Evolutionary conservation across 176 grass and related monocot genomes (phyloP), one percentile per base, ranked within the genome.

Genomic region (Avena insularis): DNA sequence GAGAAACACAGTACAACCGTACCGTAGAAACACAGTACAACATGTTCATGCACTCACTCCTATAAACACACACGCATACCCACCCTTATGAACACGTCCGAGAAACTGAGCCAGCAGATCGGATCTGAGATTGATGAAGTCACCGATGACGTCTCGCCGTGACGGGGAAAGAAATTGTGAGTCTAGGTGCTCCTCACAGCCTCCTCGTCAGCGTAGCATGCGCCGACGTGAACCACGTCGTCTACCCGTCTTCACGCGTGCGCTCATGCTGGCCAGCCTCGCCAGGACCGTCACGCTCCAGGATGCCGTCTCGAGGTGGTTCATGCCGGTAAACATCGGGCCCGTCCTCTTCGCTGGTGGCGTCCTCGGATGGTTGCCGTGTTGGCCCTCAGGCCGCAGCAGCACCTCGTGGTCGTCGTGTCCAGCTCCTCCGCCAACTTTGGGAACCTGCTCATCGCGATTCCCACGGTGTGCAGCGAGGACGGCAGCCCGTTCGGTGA

Each of bases 261-360:
- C 93, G 43, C 88, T 95, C 23, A 89, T 92, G 78, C 91, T 95
- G 19, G 88, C 90, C 21, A 90, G 84, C 75, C 88, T 92, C 6
- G 88, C 90, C 31, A 87, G 63, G 25, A 90, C 90, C 6, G 93
- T 95, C 58, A 95, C 93, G 0, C 77, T 92, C n/a, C 51, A 77
- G 1, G 88, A 95, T 8, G 79, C 86, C 31, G 68, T 90, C 72
- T 92, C 93, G 57, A 93, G 93, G 93, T 95, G 93, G 93, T 95
- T 92, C 73, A 95, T 95, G 93, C 93, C 89, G 6, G 76, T 95
- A 3, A 95, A 95, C 70, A 83, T 95, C 15, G 91, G 86, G 14
- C 75, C 93, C 40, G 77, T 71, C 62, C 93, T 93, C 90, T 19
- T 95, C 50, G 21, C 85, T 23, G 93, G 93, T 19, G 91, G 91